Evolutionary conservation across 2,329 filamentous ascomycete genomes (phyloP), one percentile per base, ranked within the genome.

Genomic region (Diaporthe sp.): DNA sequence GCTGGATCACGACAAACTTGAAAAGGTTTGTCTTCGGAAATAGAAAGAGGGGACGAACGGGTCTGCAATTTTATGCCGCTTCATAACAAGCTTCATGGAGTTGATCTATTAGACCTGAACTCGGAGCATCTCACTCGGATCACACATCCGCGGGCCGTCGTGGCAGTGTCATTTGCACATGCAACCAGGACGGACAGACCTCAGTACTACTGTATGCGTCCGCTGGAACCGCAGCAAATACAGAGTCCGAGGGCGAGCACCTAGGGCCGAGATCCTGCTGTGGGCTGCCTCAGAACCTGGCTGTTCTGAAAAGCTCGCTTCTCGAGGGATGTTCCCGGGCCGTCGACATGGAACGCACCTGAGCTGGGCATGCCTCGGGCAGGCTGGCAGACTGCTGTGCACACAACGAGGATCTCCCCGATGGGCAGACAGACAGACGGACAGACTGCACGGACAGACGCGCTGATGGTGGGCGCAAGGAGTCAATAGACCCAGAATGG

Each of bases 21-120:
- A 68, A 68, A 68, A 68, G 49, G n/a, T 55, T 55, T 69, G 34
- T 55, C n/a, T 8, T 69, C 65, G 49, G 65, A 68, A 19, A 53
- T 68, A 12, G 46, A 53, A 68, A 53, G 65, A 69, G 65, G 65
- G 49, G 65, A 28, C 51, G 19, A 22, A 55, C 42, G 65, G 65
- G n/a, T 53, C 65, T 55, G 49, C 49, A 69, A 46, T 55, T 55
- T 69, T 42, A 69, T 55, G 65, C 65, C 65, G 65, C 65, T 53
- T 53, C 31, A 25, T 10, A 15, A 39, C 31, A 68, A 68, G 46
- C 46, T 68, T 39, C 28, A 39, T 25, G 17, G 15, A 42, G 34
- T 34, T 55, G 34, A 42, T 28, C 37, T 28, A 42, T 42, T 39
- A 37, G 13, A 25, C 65, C 46, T 68, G 46, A 39, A 68, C n/a